These are phyloP conservation scores for Podila minutissima DNA, from an alignment of 192 early-diverging fungal species.

Conservation along the genomic window DNA sequence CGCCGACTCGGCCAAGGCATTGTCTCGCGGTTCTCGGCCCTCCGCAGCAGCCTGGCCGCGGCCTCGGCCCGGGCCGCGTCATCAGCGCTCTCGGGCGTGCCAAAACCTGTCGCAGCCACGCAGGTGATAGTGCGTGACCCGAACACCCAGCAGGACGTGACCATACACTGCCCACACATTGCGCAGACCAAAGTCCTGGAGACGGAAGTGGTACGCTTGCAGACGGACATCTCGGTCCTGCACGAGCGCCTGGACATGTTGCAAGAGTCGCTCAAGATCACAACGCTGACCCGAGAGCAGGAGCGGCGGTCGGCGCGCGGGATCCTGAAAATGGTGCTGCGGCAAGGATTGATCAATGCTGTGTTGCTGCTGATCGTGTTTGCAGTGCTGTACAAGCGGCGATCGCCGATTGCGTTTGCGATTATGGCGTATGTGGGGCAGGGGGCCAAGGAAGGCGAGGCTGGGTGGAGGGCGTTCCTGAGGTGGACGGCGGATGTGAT, in stretches of 20 bases:
- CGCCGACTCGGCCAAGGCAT: constrained; percentile 34
- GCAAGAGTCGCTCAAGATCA: constrained; percentile 44
- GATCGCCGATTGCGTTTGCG: constrained; percentile 45
- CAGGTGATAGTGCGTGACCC: constrained; percentile 26
- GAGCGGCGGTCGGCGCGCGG: constrained; percentile 35
- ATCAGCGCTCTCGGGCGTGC: constrained; percentile 20
- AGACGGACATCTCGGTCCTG: constrained; percentile 43
- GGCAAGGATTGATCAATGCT: constrained; percentile 46
- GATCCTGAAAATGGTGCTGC: constrained; percentile 28
- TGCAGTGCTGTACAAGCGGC: constrained; percentile 43
- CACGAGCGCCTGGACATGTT: constrained; percentile 43
- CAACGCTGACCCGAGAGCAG: constrained; percentile 17
- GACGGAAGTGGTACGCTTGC: constrained; percentile 24
- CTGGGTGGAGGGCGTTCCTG: constrained; percentile 36
- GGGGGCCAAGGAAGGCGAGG: constrained; percentile 35
- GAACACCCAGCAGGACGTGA: constrained; percentile 24
- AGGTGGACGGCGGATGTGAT: constrained; percentile 29
- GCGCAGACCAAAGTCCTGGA: constrained; percentile 21
- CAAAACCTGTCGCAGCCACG: constrained; percentile 10
- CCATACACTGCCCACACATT: constrained; percentile 31
- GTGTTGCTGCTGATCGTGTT: constrained; percentile 39
- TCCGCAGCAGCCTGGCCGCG: constrained; percentile 30
- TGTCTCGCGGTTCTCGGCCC: constrained; percentile 30
- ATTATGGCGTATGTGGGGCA: constrained; percentile 39
- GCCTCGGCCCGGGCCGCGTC: constrained; percentile 34